Evolutionary conservation across 805 yeast species (phyloP).

Genomic region (Candida taoyuanica): DNA sequence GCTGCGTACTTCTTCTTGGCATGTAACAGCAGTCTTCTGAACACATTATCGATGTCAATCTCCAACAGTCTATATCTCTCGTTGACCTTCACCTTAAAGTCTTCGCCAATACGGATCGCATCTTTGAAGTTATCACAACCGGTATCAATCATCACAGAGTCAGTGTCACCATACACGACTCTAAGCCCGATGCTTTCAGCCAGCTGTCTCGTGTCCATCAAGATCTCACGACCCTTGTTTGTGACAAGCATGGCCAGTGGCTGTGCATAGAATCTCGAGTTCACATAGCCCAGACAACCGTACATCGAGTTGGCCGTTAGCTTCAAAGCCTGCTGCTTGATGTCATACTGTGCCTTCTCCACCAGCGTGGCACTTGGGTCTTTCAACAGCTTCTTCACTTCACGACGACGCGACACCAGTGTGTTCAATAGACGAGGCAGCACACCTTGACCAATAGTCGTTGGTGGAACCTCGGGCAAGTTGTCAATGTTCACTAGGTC

Average conservation of each 20-base stretch:
- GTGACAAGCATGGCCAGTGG: constrained; percentile 96
- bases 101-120: constrained; percentile 78
- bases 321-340: constrained; percentile 92
- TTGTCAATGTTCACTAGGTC: constrained; percentile 50
- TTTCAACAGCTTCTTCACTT: constrained; percentile 82
- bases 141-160: constrained; percentile 97
- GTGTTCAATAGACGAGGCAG: constrained; percentile 79
- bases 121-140: constrained; percentile 64
- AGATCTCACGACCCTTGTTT: constrained; percentile 90
- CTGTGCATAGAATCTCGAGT: constrained; percentile 91
- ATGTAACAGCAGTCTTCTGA: constrained; percentile 75
- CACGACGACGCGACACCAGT: constrained; percentile 86
- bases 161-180: constrained; percentile 97
- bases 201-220: constrained; percentile 86
- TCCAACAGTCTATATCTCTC: constrained; percentile 84
- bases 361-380: constrained; percentile 58
- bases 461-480: constrained; percentile 64
- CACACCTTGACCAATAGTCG: constrained; percentile 65
- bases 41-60: constrained; percentile 92
- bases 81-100: constrained; percentile 80
- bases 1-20: constrained; percentile 99
- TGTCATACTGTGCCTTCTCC: constrained; percentile 83
- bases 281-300: constrained; percentile 92
- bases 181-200: constrained; percentile 81
- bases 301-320: constrained; percentile 99